Conservation (phyloP, 169 alveolate species). For the Theileria sp. region DNA sequence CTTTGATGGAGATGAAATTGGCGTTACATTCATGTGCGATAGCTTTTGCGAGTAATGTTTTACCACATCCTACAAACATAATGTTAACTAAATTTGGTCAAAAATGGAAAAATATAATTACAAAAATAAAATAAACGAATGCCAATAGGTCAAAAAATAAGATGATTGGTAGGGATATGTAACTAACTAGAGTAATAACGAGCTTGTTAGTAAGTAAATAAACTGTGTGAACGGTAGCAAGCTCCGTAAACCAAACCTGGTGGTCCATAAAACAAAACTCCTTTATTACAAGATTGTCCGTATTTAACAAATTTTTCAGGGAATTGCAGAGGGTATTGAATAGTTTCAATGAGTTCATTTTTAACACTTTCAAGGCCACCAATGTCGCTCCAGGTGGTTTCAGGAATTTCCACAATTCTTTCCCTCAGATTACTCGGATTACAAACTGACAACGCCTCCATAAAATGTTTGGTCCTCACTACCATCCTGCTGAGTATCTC, state of each 20-base stretch:
- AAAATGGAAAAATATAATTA: too few relatives aligned
- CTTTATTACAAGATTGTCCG: conserved; percentile 79
- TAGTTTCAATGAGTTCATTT: conserved; percentile 80
- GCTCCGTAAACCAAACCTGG: conserved; percentile 65
- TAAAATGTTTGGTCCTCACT: conserved; percentile 79
- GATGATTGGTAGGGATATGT: too few relatives aligned
- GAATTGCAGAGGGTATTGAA: conserved; percentile 80
- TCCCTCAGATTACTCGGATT: conserved; percentile 91
- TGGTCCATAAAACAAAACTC: conserved; percentile 89
- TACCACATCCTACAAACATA: conserved; percentile 87
- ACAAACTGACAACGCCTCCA: conserved; percentile 83
- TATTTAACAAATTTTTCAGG: conserved; percentile 77
- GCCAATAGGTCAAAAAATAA: too few relatives aligned
- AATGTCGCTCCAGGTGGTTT: conserved; percentile 90
- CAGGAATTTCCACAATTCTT: conserved; percentile 90
- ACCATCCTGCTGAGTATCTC: conserved; percentile 65
- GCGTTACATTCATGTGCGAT: conserved; percentile 88
- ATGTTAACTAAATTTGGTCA: too few relatives aligned
- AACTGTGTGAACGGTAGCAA: not conserved
- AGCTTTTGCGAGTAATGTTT: conserved; percentile 89
- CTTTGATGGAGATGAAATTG: conserved; percentile 84
- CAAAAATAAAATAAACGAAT: too few relatives aligned
- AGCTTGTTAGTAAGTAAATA: not conserved
- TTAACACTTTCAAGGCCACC: conserved; percentile 89
- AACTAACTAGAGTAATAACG: not conserved